phyloP scores from a whole-genome alignment of 805 yeast genomes.

The Deakozyma indianensis region DNA sequence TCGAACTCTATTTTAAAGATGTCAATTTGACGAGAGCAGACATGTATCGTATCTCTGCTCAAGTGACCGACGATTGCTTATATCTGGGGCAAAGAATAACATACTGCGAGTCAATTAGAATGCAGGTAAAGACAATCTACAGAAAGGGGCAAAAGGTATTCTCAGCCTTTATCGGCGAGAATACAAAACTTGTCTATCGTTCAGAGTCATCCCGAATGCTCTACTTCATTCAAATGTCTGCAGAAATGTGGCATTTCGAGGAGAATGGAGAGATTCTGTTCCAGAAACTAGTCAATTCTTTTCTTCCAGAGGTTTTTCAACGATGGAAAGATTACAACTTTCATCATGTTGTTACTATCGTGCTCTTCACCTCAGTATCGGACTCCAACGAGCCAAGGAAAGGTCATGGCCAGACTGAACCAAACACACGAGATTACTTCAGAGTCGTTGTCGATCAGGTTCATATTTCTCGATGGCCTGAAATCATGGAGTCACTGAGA shows the following conservation, averaged over 20 bases:
- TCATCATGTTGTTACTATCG: conserved; percentile 83
- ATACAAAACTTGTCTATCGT: conserved; percentile 72
- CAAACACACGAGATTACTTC: conserved; percentile 62
- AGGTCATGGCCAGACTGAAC: conserved; percentile 57
- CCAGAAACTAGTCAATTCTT: conserved; percentile 80
- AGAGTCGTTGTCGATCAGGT: conserved; percentile 94
- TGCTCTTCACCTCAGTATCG: conserved; percentile 73
- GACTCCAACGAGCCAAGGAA: conserved; percentile 20
- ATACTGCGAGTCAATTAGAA: conserved; percentile 50
- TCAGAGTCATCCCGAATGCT: conserved; percentile 81
- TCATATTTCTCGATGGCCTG: conserved; percentile 76
- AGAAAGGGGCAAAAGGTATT: conserved; percentile 53
- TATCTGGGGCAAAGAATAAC: conserved; percentile 50
- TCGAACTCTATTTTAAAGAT: conserved; percentile 73
- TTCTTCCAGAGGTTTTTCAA: conserved; percentile 78
- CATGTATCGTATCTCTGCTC: conserved; percentile 73
- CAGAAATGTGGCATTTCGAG: conserved; percentile 98
- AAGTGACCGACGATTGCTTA: conserved; percentile 47
- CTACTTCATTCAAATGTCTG: conserved; percentile 74
- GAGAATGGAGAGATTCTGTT: conserved; percentile 91
- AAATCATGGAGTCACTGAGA: conserved; percentile 77
- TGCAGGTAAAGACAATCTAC: conserved; percentile 47
- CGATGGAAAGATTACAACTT: conserved; percentile 79
- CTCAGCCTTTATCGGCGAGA: conserved; percentile 59
- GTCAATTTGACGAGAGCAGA: conserved; percentile 74